phyloP scores from a whole-genome alignment of 2,329 filamentous ascomycete genomes.

The Ophiostoma australiae region DNA sequence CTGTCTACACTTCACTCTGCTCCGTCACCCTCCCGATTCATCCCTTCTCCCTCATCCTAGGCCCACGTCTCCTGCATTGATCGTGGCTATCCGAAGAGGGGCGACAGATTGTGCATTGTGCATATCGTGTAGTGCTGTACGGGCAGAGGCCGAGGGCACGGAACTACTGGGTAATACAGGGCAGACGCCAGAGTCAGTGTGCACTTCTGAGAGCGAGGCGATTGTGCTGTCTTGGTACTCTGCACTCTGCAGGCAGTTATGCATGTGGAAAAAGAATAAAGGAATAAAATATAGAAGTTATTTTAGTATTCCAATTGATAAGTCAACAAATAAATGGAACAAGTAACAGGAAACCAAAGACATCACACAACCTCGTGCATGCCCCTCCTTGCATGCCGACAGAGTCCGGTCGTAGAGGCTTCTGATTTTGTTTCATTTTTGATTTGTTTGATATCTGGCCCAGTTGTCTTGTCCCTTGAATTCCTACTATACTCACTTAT shows the following conservation, averaged over 20 bases:
- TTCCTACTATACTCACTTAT: neutral
- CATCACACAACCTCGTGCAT: slow-evolving; percentile 19
- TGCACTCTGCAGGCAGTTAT: neutral
- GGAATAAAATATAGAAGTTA: neutral
- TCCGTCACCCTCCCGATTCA: neutral
- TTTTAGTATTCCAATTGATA: neutral
- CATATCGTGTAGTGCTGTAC: neutral
- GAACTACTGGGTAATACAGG: neutral
- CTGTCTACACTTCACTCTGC: neutral
- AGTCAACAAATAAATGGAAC: neutral
- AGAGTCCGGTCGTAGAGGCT: neutral
- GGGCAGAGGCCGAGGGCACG: neutral
- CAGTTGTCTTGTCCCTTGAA: neutral
- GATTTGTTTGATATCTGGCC: neutral
- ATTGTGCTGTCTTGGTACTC: neutral
- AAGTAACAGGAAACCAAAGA: slow-evolving; percentile 6
- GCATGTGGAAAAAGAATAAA: neutral
- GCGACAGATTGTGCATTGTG: slow-evolving; percentile 7
- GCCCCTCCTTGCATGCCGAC: slow-evolving; percentile 16
- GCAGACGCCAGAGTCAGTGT: neutral
- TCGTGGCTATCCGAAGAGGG: slow-evolving; percentile 13
- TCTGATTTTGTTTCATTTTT: neutral
- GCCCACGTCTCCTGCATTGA: slow-evolving; percentile 15
- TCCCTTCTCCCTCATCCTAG: neutral
- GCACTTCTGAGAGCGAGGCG: slow-evolving; percentile 1